A percentile compares a stretch with the other conserved stretches of the same genome.
phyloP scores from a whole-genome alignment of 2,329 filamentous ascomycete species.

The Fusarium citri region DNA sequence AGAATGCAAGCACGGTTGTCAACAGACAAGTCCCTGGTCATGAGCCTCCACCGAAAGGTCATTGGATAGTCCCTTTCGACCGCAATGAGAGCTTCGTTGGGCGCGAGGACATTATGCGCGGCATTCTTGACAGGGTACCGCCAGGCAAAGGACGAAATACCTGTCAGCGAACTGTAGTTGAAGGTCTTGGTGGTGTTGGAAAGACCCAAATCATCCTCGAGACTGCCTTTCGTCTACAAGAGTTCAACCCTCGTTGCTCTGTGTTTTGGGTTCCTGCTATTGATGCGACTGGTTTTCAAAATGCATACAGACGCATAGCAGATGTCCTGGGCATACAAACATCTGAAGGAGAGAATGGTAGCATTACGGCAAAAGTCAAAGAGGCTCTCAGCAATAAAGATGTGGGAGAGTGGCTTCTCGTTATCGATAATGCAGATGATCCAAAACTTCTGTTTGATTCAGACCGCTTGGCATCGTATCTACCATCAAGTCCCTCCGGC shows the following conservation, averaged over 20 bases:
- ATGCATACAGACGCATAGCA: neutral
- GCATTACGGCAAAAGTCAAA: neutral
- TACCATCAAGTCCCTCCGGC: rapidly evolving
- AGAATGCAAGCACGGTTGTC: neutral
- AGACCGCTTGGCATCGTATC: neutral
- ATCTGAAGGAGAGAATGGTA: rapidly evolving
- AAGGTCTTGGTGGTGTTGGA: neutral
- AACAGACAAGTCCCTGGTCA: too few relatives aligned
- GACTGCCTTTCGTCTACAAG: neutral
- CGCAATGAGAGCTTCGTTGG: neutral
- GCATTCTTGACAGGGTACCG: neutral
- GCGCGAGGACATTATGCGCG: neutral
- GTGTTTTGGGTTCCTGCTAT: neutral
- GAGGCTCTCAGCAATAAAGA: rapidly evolving
- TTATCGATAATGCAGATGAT: neutral
- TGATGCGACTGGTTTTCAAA: rapidly evolving
- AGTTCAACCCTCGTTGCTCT: neutral
- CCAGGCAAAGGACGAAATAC: neutral
- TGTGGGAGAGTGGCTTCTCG: neutral
- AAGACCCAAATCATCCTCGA: neutral
- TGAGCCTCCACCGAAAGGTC: neutral
- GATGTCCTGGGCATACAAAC: rapidly evolving
- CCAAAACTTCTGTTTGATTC: neutral
- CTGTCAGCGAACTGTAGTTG: neutral
- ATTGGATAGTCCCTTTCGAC: neutral